Percentiles rank a stretch among this genome's conserved stretches.
phyloP scores from a whole-genome alignment of 1,139 yeast species.

The Saccharomyces hybrid region DNA sequence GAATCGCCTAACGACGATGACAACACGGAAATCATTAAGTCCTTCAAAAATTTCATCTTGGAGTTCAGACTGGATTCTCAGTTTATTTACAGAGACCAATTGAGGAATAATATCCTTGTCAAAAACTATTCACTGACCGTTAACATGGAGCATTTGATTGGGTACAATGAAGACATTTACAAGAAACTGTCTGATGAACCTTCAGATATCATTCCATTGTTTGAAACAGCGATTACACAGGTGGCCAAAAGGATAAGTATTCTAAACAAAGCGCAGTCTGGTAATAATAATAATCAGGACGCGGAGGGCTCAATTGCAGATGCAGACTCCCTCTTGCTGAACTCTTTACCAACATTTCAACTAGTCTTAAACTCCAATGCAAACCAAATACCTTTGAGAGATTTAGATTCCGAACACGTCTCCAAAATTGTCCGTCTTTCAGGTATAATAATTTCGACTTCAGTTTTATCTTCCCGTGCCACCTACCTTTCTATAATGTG shows the following conservation, averaged over 20 bases:
- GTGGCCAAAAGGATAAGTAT: conserved; percentile 74
- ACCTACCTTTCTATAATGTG: conserved; percentile 80
- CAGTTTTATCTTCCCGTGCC: conserved; percentile 83
- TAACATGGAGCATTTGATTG: conserved; percentile 76
- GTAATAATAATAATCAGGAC: conserved; percentile 15
- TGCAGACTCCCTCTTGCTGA: conserved; percentile 36
- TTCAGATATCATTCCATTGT: conserved; percentile 76
- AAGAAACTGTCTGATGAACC: conserved; percentile 83
- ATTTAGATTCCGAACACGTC: conserved; percentile 80
- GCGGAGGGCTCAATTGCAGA: conserved; percentile 38
- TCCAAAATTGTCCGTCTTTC: conserved; percentile 85
- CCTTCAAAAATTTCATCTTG: conserved; percentile 73
- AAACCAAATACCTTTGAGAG: conserved; percentile 65
- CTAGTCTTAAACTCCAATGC: conserved; percentile 70
- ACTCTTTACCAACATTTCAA: conserved; percentile 73
- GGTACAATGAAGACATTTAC: conserved; percentile 82
- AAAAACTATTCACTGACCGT: conserved; percentile 69
- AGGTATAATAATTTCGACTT: conserved; percentile 88
- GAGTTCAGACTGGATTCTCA: conserved; percentile 80
- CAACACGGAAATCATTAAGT: conserved; percentile 67
- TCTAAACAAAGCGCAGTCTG: conserved; percentile 38
- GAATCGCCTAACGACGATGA: conserved; percentile 53
- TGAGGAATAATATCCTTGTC: conserved; percentile 77
- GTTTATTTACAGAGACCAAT: conserved; percentile 84
- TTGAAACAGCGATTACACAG: conserved; percentile 83